Percentiles rank a stretch among this genome's conserved stretches.
Evolutionary conservation across 169 alveolate genomes (phyloP).

Genomic region (Cryptosporidium tyzzeri): DNA sequence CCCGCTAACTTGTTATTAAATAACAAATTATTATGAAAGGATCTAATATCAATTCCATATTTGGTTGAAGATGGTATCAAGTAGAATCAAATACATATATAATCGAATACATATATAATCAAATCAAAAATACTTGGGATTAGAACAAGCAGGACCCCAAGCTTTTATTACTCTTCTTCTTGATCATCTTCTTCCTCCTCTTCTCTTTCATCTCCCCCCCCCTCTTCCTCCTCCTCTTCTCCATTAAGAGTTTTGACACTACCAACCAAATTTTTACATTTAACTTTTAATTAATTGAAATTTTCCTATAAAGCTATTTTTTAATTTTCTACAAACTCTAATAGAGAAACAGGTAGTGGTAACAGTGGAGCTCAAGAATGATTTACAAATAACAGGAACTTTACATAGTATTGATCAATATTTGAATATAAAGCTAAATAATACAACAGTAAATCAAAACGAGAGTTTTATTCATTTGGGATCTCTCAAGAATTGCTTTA

Average conservation of each 20-base stretch:
- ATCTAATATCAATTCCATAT: too few relatives aligned
- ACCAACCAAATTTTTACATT: too few relatives aligned
- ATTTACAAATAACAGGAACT: conserved; percentile 92
- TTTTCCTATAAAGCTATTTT: conserved; percentile 84
- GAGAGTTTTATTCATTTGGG: conserved; percentile 92
- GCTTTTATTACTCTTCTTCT: too few relatives aligned
- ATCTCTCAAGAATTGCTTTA: conserved; percentile 92
- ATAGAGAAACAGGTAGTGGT: conserved; percentile 90
- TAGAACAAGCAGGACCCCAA: not conserved
- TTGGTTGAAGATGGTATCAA: too few relatives aligned
- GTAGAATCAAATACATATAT: not conserved
- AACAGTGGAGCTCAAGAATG: conserved; percentile 94
- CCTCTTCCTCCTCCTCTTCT: not conserved
- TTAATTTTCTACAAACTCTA: conserved; percentile 90
- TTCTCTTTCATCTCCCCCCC: not conserved
- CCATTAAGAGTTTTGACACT: too few relatives aligned
- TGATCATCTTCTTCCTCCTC: too few relatives aligned
- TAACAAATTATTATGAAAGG: too few relatives aligned
- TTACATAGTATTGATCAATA: conserved; percentile 93
- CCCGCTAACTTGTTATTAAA: too few relatives aligned
- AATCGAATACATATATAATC: not conserved
- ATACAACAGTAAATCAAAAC: conserved; percentile 91
- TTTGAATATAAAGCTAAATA: conserved; percentile 91
- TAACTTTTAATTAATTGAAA: too few relatives aligned
- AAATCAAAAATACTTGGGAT: not conserved